Conservation (phyloP, 1,284 basidiomycete genomes). For the Schizopora paradoxa region DNA sequence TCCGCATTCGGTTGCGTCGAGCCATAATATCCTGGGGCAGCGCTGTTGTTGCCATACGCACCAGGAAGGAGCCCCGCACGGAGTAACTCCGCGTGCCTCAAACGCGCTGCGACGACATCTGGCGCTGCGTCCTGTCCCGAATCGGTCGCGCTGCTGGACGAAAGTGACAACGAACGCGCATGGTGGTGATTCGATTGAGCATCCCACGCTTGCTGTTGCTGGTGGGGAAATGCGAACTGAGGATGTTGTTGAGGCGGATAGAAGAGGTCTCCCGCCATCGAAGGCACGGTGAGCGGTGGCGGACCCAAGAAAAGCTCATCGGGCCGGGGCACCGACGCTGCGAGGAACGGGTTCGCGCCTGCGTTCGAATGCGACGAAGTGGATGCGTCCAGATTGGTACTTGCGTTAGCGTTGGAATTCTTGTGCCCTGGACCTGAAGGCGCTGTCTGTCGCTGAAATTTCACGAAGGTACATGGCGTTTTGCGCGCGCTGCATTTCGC, state of each 20-base stretch:
- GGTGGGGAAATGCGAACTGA: slow-evolving; percentile 14
- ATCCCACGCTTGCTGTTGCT: slow-evolving; percentile 12
- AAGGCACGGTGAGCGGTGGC: slow-evolving; percentile 16
- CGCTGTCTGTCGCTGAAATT: slow-evolving; percentile 78
- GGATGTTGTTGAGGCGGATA: slow-evolving; percentile 8
- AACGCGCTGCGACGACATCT: slow-evolving; percentile 10
- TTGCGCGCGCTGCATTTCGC: slow-evolving; percentile 77
- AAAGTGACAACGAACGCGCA: slow-evolving; percentile 15
- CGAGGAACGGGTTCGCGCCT: too few species aligned
- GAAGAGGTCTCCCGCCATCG: slow-evolving; percentile 15
- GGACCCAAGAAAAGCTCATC: slow-evolving; percentile 18
- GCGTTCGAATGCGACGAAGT: background rate
- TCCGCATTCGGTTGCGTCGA: too few species aligned
- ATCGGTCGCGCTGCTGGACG: slow-evolving; percentile 11
- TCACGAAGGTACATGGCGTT: slow-evolving; percentile 76
- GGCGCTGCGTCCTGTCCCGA: slow-evolving; percentile 14
- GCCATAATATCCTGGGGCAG: too few species aligned
- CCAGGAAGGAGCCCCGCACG: slow-evolving; percentile 1
- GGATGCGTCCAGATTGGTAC: slow-evolving; percentile 5
- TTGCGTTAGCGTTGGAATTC: slow-evolving; percentile 13
- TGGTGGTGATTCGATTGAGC: slow-evolving; percentile 10
- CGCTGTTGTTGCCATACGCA: slow-evolving; percentile 5
- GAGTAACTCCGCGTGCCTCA: slow-evolving; percentile 4
- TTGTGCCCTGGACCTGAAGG: slow-evolving; percentile 63
- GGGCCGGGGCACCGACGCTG: slow-evolving; percentile 13